phyloP scores from a whole-genome alignment of 371 early-diverging fungal species.

The Syncephalastrum sp. region DNA sequence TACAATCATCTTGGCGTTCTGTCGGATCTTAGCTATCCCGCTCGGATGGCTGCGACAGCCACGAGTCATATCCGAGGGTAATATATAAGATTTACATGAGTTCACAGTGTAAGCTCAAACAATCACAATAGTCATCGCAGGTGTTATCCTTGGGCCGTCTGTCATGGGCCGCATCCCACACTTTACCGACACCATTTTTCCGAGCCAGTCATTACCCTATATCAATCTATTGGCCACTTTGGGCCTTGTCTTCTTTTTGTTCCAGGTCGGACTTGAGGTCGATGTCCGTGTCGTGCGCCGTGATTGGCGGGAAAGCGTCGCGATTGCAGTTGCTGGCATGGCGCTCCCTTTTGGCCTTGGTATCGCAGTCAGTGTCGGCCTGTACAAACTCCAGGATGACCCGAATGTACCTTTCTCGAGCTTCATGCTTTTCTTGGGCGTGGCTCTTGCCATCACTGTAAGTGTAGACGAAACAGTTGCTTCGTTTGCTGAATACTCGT shows the following conservation, averaged over 20 bases:
- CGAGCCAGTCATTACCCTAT: slow-evolving; percentile 58
- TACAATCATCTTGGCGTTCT: slow-evolving; percentile 63
- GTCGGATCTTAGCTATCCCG: slow-evolving; percentile 60
- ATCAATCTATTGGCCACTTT: slow-evolving; percentile 82
- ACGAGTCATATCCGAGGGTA: slow-evolving; percentile 72
- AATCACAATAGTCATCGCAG: slow-evolving; percentile 55
- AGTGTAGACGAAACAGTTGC: slow-evolving; percentile 9
- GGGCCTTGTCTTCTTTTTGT: slow-evolving; percentile 88
- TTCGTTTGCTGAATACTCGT: background rate
- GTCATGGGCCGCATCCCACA: slow-evolving; percentile 72
- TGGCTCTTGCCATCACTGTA: slow-evolving; percentile 89
- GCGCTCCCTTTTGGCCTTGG: slow-evolving; percentile 77
- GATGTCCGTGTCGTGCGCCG: slow-evolving; percentile 53
- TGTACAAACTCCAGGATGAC: slow-evolving; percentile 55
- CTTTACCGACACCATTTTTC: slow-evolving; percentile 66
- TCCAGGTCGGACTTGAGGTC: slow-evolving; percentile 85
- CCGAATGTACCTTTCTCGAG: slow-evolving; percentile 55
- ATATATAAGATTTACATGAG: slow-evolving; percentile 16
- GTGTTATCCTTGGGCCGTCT: slow-evolving; percentile 78
- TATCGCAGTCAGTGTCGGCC: slow-evolving; percentile 65
- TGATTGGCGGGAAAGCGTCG: slow-evolving; percentile 43
- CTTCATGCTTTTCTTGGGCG: slow-evolving; percentile 81
- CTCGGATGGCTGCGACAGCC: slow-evolving; percentile 68
- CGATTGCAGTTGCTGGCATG: slow-evolving; percentile 73
- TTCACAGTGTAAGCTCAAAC: slow-evolving; percentile 3